Percentiles rank a stretch among this genome's conserved stretches.
Evolutionary conservation across 139 green algal species (phyloP).

Genomic region (Spirogloea muscicola): DNA sequence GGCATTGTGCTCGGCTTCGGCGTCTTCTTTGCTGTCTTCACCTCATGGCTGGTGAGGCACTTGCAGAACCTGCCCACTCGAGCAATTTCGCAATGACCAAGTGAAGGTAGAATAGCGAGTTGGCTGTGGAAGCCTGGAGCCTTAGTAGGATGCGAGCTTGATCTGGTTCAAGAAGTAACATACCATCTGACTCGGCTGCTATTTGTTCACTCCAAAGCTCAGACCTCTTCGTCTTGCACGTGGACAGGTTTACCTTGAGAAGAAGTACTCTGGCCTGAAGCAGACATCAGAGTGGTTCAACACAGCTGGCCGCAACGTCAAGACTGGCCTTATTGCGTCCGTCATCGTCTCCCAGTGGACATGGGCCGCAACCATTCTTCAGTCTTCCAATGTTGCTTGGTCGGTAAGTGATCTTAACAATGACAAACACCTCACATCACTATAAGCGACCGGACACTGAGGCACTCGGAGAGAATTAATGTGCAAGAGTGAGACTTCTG

Average conservation of each 20-base stretch:
- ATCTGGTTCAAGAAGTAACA: neutral
- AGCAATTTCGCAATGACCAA: too few species aligned
- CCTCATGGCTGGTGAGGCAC: constrained; percentile 1
- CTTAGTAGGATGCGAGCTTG: neutral
- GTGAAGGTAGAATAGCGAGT: neutral
- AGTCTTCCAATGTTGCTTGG: constrained; percentile 55
- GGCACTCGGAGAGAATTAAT: too few species aligned
- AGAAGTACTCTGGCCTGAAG: constrained; percentile 28
- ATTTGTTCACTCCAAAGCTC: neutral
- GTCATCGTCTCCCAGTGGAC: constrained; percentile 67
- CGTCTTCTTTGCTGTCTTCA: constrained; percentile 26
- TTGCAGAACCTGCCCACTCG: neutral
- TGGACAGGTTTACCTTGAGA: constrained; percentile 30
- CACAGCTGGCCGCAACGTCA: constrained; percentile 64
- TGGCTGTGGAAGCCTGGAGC: neutral
- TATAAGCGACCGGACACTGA: too few species aligned
- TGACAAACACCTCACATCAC: too few species aligned
- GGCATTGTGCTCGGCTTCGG: constrained; percentile 24
- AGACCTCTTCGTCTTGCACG: neutral
- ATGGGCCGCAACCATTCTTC: constrained; percentile 54
- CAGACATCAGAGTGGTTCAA: constrained; percentile 54
- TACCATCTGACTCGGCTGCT: neutral
- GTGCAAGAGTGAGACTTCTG: too few species aligned
- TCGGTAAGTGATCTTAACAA: constrained; percentile 1
- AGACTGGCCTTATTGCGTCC: constrained; percentile 64